Evolutionary conservation across 371 early-diverging fungal genomes (phyloP).

Genomic region (Lichtheimia ornata): DNA sequence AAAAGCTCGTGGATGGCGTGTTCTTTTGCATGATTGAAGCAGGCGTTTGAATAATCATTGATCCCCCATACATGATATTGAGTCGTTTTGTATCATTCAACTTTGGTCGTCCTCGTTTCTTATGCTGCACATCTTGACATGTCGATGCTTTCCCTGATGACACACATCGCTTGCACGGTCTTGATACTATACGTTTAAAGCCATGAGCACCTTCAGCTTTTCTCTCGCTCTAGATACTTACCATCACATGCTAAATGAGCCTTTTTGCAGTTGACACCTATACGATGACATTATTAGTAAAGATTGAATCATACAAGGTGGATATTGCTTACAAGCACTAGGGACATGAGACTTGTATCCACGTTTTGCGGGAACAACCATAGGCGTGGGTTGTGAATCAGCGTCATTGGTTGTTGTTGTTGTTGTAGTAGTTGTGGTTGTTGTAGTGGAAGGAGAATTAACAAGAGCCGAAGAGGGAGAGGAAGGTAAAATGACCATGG

Average conservation of each 20-base stretch:
- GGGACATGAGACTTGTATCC: slow-evolving; percentile 22
- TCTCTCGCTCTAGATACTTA: slow-evolving; percentile 3
- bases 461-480: slow-evolving; percentile 7
- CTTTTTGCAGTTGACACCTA: slow-evolving; percentile 68
- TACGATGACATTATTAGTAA: not conserved
- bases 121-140: slow-evolving; percentile 73
- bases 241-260: slow-evolving; percentile 74
- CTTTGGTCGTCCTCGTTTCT: slow-evolving; percentile 74
- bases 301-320: not conserved
- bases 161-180: slow-evolving; percentile 74
- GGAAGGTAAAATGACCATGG: slow-evolving; percentile 7
- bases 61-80: slow-evolving; percentile 2
- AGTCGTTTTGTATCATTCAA: slow-evolving; percentile 43
- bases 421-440: not conserved
- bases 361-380: slow-evolving; percentile 21
- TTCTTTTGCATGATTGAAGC: not conserved
- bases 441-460: slow-evolving; percentile 3
- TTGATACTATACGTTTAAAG: slow-evolving; percentile 35
- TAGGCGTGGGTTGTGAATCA: slow-evolving; percentile 4
- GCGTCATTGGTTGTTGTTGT: slow-evolving; percentile 1
- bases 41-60: slow-evolving; percentile 1
- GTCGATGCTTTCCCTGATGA: slow-evolving; percentile 62
- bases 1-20: slow-evolving; percentile 4
- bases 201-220: no score
- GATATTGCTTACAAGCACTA: slow-evolving; percentile 18